A percentile compares a stretch with the other conserved stretches of the same genome.
phyloP scores from a whole-genome alignment of 2,329 filamentous ascomycete species.

The Rosellinia necatrix region DNA sequence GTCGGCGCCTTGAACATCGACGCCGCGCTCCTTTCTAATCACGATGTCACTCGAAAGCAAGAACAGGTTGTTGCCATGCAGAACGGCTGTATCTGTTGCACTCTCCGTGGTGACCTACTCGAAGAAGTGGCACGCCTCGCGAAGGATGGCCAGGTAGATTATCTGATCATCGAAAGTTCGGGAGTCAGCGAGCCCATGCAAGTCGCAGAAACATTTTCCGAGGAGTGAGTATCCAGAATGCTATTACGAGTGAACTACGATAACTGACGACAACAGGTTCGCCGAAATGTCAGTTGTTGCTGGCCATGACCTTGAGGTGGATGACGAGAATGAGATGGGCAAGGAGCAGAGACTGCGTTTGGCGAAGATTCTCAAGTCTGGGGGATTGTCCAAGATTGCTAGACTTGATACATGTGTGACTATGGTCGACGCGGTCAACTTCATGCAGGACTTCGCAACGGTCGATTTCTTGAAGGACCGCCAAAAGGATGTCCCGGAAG shows the following conservation, averaged over 20 bases:
- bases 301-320: conserved; percentile 37
- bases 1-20: conserved; percentile 71
- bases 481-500: conserved; percentile 61
- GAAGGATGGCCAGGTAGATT: conserved; percentile 67
- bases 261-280: conserved; percentile 30
- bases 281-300: conserved; percentile 38
- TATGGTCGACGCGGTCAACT: conserved; percentile 73
- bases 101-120: conserved; percentile 70
- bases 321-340: conserved; percentile 32
- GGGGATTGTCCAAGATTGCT: conserved; percentile 69
- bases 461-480: conserved; percentile 68
- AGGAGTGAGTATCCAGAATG: conserved; percentile 62
- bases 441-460: conserved; percentile 74
- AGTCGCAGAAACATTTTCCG: conserved; percentile 30
- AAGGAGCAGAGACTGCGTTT: conserved; percentile 33
- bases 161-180: conserved; percentile 29
- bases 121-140: conserved; percentile 70
- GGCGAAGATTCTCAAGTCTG: conserved; percentile 46
- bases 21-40: conserved; percentile 62
- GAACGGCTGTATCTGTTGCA: conserved; percentile 79
- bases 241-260: conserved; percentile 66
- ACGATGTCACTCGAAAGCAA: conserved; percentile 58
- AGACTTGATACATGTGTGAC: conserved; percentile 73
- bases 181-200: conserved; percentile 30
- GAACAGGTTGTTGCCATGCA: conserved; percentile 71